A percentile compares a stretch with the other conserved stretches of the same genome.
Conservation (phyloP, 768 basidiomycete genomes). For the Termitomyces sp. region DNA sequence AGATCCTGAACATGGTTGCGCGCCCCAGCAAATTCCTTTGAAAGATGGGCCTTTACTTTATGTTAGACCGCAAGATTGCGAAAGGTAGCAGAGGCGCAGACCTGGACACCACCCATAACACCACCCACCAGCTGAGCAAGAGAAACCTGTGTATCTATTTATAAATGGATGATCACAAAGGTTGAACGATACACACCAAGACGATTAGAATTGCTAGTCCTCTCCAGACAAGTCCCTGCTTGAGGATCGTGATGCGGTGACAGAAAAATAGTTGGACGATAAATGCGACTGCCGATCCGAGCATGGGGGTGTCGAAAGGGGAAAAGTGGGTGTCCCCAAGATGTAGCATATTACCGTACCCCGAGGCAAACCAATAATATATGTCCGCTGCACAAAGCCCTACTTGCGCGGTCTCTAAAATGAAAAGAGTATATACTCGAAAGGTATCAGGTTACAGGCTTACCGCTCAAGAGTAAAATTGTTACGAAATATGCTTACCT, state of each 20-base stretch:
- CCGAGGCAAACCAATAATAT: conserved; percentile 23
- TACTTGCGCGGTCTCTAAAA: conserved; percentile 21
- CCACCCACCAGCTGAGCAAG: background rate
- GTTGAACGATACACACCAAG: background rate
- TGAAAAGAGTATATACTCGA: conserved; percentile 1
- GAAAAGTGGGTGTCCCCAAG: conserved; percentile 19
- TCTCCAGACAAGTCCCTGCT: background rate
- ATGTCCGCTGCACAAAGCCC: conserved; percentile 21
- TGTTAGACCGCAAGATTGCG: background rate
- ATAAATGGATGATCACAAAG: background rate
- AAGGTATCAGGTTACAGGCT: background rate
- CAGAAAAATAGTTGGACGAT: conserved; percentile 28
- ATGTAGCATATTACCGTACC: conserved; percentile 23
- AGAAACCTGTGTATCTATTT: background rate
- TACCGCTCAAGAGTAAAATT: background rate
- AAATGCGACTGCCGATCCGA: conserved; percentile 21
- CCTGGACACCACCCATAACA: background rate
- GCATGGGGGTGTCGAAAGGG: conserved; percentile 23
- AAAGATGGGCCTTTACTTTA: background rate
- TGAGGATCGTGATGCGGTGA: conserved; percentile 21
- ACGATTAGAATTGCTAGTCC: background rate
- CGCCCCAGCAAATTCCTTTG: background rate
- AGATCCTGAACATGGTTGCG: background rate
- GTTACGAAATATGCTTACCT: background rate
- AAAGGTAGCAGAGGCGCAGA: background rate